Percentiles rank a stretch among this genome's conserved stretches.
Evolutionary conservation across 2,329 filamentous ascomycete species (phyloP).

Genomic region (Claviceps africana): DNA sequence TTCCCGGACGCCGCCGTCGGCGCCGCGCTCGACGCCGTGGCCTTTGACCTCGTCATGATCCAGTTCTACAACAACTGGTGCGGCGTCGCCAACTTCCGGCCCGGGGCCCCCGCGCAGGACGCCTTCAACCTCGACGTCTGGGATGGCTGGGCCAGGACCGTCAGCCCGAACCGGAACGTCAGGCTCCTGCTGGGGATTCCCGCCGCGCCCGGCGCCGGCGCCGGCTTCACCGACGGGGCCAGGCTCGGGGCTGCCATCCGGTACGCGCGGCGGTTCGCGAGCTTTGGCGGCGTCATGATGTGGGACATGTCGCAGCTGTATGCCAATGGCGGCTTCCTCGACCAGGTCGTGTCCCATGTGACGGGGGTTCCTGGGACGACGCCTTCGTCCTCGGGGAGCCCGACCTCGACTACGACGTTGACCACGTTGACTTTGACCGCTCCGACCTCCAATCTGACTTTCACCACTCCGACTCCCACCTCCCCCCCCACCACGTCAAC

Average conservation of each 20-base stretch:
- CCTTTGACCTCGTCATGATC: constrained; percentile 46
- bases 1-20: constrained; percentile 49
- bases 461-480: background rate
- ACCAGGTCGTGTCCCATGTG: constrained; percentile 25
- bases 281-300: constrained; percentile 55
- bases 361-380: constrained; percentile 2
- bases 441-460: background rate
- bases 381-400: background rate
- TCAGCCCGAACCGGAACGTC: constrained; percentile 42
- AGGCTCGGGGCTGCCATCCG: constrained; percentile 35
- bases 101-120: constrained; percentile 28
- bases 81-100: constrained; percentile 37
- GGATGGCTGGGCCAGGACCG: constrained; percentile 48
- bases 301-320: constrained; percentile 53
- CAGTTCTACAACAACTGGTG: constrained; percentile 62
- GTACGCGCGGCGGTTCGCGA: constrained; percentile 39
- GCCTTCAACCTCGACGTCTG: constrained; percentile 50
- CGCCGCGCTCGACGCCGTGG: constrained; percentile 39
- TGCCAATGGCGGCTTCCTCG: constrained; percentile 42
- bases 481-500: background rate
- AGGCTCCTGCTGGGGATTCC: constrained; percentile 50
- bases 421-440: background rate
- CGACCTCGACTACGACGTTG: background rate
- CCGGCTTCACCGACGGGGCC: constrained; percentile 38
- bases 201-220: constrained; percentile 37